Evolutionary conservation across 495 filamentous ascomycete species (phyloP), one percentile per base, ranked within the genome.

Genomic region (Podospora fimiseda): DNA sequence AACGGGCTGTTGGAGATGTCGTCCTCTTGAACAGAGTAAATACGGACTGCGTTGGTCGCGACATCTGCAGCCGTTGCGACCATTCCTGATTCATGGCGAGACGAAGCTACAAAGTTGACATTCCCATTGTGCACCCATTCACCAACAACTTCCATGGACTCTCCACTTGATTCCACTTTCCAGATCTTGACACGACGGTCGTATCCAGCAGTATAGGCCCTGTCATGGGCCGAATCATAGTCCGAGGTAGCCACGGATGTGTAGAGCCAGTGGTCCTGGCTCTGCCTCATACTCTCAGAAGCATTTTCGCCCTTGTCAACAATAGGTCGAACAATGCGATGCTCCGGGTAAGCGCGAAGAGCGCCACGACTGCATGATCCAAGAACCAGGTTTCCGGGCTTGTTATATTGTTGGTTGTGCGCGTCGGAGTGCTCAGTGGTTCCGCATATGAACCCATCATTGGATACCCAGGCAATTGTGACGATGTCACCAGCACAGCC

Each of bases 371-470:
- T 60, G 3, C 80, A 64, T n/a, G 88, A 80, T 1, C 90, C 90
- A 14, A 92, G 61, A 3, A 90, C 54, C 3, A 95, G 72, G 63
- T 95, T 96, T 19, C 86, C 84, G 0, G 78, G 76, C 43, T 85
- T 79, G 59, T 96, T 95, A 67, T 95, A 96, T 48, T 89, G 84
- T 71, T 90, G 86, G 52, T 87, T 89, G 48, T 84, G 77, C 0
- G 78, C 65, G 61, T 96, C 89, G 1, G 81, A 82, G 51, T 88
- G 80, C 22, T 87, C 83, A 2, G 84, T 82, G 2, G 88, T 86
- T 2, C 90, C 90, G 48, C 75, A 79, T 21, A 81, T 55, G 48
- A 80, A 79, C n/a, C 58, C 62, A 6, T 73, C 69, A 50, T 79
- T 67, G 1, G 74, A 70, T 0, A 73, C 57, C 83, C 83, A 87